Conservation (phyloP, 805 yeast genomes). For the Myxozyma vanderwaltii region DNA sequence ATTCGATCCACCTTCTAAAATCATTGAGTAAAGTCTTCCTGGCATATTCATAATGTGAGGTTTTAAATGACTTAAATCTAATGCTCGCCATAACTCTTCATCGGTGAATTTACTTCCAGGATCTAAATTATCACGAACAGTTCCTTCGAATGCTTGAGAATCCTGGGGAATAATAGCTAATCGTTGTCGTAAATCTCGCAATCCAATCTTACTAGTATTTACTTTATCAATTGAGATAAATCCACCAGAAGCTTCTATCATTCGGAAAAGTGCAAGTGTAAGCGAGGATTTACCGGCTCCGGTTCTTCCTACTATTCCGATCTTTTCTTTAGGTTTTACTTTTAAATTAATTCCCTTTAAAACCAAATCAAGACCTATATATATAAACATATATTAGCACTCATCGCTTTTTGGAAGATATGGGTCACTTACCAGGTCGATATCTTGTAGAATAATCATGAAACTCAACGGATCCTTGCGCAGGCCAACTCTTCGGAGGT, state of each 20-base stretch:
- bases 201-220: slow-evolving; percentile 66
- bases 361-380: slow-evolving; percentile 63
- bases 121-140: slow-evolving; percentile 81
- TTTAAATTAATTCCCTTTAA: slow-evolving; percentile 64
- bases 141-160: slow-evolving; percentile 86
- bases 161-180: slow-evolving; percentile 91
- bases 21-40: slow-evolving; percentile 55
- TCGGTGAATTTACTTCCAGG: slow-evolving; percentile 70
- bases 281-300: slow-evolving; percentile 94
- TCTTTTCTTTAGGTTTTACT: slow-evolving; percentile 72
- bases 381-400: background rate
- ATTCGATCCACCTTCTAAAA: slow-evolving; percentile 78
- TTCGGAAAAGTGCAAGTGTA: slow-evolving; percentile 79
- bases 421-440: slow-evolving; percentile 53
- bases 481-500: slow-evolving; percentile 76
- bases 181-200: slow-evolving; percentile 72
- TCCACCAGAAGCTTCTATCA: slow-evolving; percentile 75
- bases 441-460: slow-evolving; percentile 79
- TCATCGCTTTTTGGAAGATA: no score
- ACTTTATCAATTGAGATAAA: slow-evolving; percentile 69
- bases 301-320: slow-evolving; percentile 95
- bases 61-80: slow-evolving; percentile 77
- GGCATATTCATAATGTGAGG: slow-evolving; percentile 60
- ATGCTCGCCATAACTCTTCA: slow-evolving; percentile 75
- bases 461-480: slow-evolving; percentile 65